Percentiles rank a stretch among this genome's conserved stretches.
Evolutionary conservation across 164 flowering plant genomes (phyloP).

Genomic region (Platanus orientalis): DNA sequence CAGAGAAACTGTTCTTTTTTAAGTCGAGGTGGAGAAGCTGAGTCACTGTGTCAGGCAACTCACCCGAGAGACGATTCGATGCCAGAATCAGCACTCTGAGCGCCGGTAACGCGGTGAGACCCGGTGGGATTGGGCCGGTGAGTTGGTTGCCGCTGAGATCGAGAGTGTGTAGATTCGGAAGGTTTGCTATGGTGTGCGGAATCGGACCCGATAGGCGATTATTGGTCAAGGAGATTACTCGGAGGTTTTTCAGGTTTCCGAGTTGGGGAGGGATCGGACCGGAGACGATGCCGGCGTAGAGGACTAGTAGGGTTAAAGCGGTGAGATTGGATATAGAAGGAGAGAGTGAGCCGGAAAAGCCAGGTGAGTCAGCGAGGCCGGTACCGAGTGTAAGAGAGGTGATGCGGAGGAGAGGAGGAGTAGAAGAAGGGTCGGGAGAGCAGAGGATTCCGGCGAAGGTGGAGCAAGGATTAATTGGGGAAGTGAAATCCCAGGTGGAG

Average conservation of each 20-base stretch:
- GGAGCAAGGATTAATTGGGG: too few relatives aligned
- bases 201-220: conserved; percentile 60
- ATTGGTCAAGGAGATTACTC: conserved; percentile 51
- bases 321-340: conserved; percentile 42
- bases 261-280: conserved; percentile 58
- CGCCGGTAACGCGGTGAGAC: conserved; percentile 18
- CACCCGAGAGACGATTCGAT: conserved; percentile 39
- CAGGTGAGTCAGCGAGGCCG: conserved; percentile 51
- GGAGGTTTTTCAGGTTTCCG: conserved; percentile 43
- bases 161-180: conserved; percentile 54
- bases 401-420: conserved; percentile 26
- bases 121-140: conserved; percentile 42
- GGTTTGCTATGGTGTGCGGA: conserved; percentile 34
- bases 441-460: conserved; percentile 19
- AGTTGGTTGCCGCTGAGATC: conserved; percentile 66
- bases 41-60: conserved; percentile 26
- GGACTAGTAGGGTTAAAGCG: conserved; percentile 46
- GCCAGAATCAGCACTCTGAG: conserved; percentile 47
- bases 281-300: conserved; percentile 60
- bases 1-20: conserved; percentile 39
- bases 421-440: conserved; percentile 8
- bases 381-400: conserved; percentile 54
- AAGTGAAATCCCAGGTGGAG: too few relatives aligned
- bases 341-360: conserved; percentile 57
- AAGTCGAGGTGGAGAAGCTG: conserved; percentile 54